Conservation (phyloP, 306 rosid genomes). For the Quercus mongolica region DNA sequence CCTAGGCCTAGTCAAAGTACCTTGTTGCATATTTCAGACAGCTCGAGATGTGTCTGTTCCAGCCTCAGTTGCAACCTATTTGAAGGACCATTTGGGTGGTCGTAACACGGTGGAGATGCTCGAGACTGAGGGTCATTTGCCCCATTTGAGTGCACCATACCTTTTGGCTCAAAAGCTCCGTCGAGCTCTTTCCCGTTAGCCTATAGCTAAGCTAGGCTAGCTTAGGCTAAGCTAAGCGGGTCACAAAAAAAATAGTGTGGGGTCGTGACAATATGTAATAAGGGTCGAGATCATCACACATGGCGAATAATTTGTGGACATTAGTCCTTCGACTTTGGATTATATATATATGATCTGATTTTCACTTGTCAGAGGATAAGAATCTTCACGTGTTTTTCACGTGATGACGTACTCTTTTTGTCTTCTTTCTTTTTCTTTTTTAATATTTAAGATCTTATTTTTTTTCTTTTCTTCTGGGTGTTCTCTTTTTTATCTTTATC, state of each 20-base stretch:
- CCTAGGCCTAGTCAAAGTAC: constrained; percentile 68
- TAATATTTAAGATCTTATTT: background rate
- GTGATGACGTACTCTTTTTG: constrained; percentile 28
- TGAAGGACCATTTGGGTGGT: constrained; percentile 79
- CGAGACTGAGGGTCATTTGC: constrained; percentile 89
- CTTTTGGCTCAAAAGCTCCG: constrained; percentile 59
- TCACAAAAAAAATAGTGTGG: background rate
- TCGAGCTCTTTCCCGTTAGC: constrained; percentile 46
- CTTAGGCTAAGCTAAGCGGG: background rate
- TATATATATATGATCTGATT: background rate
- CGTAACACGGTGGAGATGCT: constrained; percentile 68
- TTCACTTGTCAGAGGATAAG: constrained; percentile 41
- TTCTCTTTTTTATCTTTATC: background rate
- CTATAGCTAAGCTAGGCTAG: background rate
- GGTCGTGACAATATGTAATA: background rate
- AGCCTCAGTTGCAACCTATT: constrained; percentile 62
- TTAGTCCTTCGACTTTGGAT: constrained; percentile 14
- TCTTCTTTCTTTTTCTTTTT: background rate
- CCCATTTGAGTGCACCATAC: constrained; percentile 78
- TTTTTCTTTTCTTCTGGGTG: background rate
- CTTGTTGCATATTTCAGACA: constrained; percentile 82
- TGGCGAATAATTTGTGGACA: constrained; percentile 52
- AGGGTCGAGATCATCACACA: constrained; percentile 37
- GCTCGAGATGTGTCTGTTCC: constrained; percentile 74
- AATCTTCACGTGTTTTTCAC: constrained; percentile 63